Evolutionary conservation across 345 rosid species (phyloP).

Genomic region (Jatropha curcas): DNA sequence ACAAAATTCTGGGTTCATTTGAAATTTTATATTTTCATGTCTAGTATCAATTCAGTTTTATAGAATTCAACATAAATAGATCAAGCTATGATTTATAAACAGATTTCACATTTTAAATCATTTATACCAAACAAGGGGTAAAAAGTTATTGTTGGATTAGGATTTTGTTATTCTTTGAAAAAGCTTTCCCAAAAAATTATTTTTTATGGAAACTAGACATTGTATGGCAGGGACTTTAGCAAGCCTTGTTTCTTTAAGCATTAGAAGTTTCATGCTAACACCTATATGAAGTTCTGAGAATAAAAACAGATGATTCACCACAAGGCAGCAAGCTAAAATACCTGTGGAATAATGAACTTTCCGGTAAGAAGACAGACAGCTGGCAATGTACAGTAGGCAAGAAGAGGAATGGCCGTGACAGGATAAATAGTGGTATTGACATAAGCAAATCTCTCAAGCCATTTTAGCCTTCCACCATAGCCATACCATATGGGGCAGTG

Average conservation of each 20-base stretch:
- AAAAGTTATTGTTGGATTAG: too few relatives aligned
- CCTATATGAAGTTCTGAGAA: not conserved
- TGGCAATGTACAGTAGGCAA: conserved; percentile 42
- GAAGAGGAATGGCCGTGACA: conserved; percentile 41
- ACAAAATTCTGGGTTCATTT: too few relatives aligned
- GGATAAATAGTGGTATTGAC: conserved; percentile 49
- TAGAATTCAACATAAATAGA: too few relatives aligned
- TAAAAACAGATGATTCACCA: not conserved
- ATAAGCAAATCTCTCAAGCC: conserved; percentile 40
- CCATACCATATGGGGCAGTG: conserved; percentile 51
- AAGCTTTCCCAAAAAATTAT: not conserved
- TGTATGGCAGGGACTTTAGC: not conserved
- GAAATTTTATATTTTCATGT: too few relatives aligned
- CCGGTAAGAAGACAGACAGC: conserved; percentile 48
- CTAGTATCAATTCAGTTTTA: too few relatives aligned
- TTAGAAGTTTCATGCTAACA: not conserved
- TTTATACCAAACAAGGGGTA: too few relatives aligned
- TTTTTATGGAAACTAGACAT: not conserved
- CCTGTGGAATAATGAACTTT: conserved; percentile 50
- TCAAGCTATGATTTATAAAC: too few relatives aligned
- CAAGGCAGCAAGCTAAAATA: conserved; percentile 6
- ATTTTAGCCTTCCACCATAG: conserved; percentile 34
- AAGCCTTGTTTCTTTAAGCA: not conserved
- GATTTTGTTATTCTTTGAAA: not conserved
- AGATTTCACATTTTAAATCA: too few relatives aligned